Evolutionary conservation across 2,329 filamentous ascomycete genomes (phyloP).

Genomic region (Aspergillus brunneoviolaceus): DNA sequence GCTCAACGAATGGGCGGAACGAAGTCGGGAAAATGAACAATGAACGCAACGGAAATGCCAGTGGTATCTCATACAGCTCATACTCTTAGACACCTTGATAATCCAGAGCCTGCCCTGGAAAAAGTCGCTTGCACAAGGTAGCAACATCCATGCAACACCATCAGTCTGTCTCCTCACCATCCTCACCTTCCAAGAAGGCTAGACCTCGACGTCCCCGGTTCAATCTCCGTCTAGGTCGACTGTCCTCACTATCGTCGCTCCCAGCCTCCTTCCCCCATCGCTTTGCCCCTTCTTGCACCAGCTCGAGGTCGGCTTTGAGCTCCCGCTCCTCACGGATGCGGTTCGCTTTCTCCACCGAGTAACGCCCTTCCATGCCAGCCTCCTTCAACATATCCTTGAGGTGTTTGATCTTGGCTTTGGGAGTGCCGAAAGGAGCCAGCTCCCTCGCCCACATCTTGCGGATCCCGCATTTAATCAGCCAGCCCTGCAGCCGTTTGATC

Average conservation of each 20-base stretch:
- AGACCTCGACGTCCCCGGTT: constrained; percentile 47
- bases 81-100: neutral
- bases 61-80: neutral
- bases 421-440: constrained; percentile 71
- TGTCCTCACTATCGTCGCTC: constrained; percentile 44
- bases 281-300: constrained; percentile 76
- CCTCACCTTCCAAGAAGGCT: constrained; percentile 67
- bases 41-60: constrained; percentile 19
- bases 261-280: constrained; percentile 65
- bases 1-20: constrained; percentile 74
- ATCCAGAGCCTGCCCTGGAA: neutral
- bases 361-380: constrained; percentile 83
- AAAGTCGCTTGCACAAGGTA: neutral
- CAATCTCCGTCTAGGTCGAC: constrained; percentile 40
- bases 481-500: constrained; percentile 83
- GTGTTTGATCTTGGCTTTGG: constrained; percentile 77
- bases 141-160: neutral
- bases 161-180: constrained; percentile 61
- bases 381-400: constrained; percentile 76
- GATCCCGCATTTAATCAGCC: constrained; percentile 85
- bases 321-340: constrained; percentile 88
- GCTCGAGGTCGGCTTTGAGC: constrained; percentile 77
- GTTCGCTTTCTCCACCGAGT: constrained; percentile 77
- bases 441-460: constrained; percentile 89
- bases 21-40: constrained; percentile 36